Evolutionary conservation across 1,284 basidiomycete genomes (phyloP), one percentile per base, ranked within the genome.

Genomic region (Melampsora americana): DNA sequence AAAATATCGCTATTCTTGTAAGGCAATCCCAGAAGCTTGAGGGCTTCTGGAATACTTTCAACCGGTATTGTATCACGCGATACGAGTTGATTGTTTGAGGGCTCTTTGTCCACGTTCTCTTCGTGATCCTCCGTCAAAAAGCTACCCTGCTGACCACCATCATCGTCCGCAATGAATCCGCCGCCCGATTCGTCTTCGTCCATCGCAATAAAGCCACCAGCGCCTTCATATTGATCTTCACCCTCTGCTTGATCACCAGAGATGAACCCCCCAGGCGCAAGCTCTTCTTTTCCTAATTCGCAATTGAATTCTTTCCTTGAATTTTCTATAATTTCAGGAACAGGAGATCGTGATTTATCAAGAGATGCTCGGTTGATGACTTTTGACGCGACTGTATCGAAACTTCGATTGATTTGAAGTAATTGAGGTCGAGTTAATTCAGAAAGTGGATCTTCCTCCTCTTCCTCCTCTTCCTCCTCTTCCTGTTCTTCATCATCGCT

Each of bases 401-500:
- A 72, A 32, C 60, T 62, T 4, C 61, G 69, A 53, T 72, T 62
- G 60, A 72, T 72, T 65, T 72, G 44, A 44, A 72, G 64, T 48
- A 72, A 62, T 28, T 72, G 69, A 35, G 69, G 69, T 20, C 69
- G 69, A 44, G 69, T 72, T 2, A 72, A 48, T 64, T 72, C 69
- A 42, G 61, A 42, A 20, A 72, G 61, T 72, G 69, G 61, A 61
- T 72, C 69, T 32, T 72, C 69, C 50, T 69, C 48, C 26, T 53
- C 56, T 28, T 53, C 60, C 44, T 5, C 66, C 18, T 67, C 44
- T 35, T 28, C 48, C 42, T 56, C 59, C 66, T 39, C 39, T 14
- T 56, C 59, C n/a, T 18, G 4, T 53, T n/a, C n/a, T n/a, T n/a
- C n/a, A n/a, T 72, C 64, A 3, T 62, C 60, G 35, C 46, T 64